A percentile compares a stretch with the other conserved stretches of the same genome.
Evolutionary conservation across 148 eudicot species (phyloP).

Genomic region (Chenopodium suecicum): DNA sequence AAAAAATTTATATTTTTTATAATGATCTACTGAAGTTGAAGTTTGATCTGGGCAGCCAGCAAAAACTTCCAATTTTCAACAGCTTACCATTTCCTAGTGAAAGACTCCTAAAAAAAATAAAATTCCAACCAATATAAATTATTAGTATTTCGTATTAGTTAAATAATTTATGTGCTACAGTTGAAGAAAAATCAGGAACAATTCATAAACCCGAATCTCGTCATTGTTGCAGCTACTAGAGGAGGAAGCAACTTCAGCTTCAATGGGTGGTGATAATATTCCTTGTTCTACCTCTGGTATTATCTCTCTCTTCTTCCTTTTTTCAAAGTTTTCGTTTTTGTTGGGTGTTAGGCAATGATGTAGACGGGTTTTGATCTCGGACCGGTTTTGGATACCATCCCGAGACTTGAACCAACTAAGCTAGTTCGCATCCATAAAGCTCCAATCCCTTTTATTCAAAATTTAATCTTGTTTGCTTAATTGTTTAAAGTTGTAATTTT

Average conservation of each 20-base stretch:
- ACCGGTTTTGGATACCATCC: too few relatives aligned
- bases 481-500: constrained; percentile 13
- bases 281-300: constrained; percentile 28
- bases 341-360: too few relatives aligned
- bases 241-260: not conserved
- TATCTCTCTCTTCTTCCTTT: not conserved
- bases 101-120: not conserved
- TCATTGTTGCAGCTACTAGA: too few relatives aligned
- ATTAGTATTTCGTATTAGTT: not conserved
- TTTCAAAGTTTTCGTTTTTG: not conserved
- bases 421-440: not conserved
- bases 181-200: not conserved
- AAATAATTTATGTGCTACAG: not conserved
- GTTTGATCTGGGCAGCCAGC: not conserved
- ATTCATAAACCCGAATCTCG: not conserved
- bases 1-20: not conserved
- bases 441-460: not conserved
- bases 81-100: constrained; percentile 14
- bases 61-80: constrained; percentile 1
- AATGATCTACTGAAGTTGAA: not conserved
- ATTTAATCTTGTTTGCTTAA: not conserved
- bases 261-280: constrained; percentile 37
- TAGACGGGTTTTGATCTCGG: too few relatives aligned
- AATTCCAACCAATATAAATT: too few relatives aligned
- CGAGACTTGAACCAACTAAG: too few relatives aligned